Base-by-base conservation (phyloP, 2,329 filamentous ascomycete species). In the Penicillium janthinellum region DNA sequence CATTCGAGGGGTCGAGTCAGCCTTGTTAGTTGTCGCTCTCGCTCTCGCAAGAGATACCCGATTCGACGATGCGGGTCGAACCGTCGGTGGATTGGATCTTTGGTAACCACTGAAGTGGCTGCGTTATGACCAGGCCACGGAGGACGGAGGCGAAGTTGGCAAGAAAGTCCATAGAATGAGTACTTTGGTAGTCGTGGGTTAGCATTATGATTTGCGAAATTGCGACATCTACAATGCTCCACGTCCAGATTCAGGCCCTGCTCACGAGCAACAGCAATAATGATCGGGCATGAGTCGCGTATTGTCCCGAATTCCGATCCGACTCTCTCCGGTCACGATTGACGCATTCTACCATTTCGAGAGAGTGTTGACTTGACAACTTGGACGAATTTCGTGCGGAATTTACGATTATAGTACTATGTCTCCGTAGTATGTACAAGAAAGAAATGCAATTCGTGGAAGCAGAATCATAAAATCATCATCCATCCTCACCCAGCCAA, bases 11-110 rank as follows among this genome's bases (percentile, higher is more conserved):
- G 22, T 10, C 31, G 8, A 31, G 31, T 31, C 7, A 31, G 15
- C 25, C 8, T 31, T 31, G 25, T 11, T 31, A n/a, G 25, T 47
- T 47, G 5, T 10, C 31, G 8, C 31, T 31, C 17, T 42, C 39
- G 39, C 17, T n/a, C 45, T 57, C 56, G 56, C 56, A 57, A 47
- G 2, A 4, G 8, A 53, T 57, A 53, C 56, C 49, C 56, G 15
- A 57, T 57, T 49, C 47, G 47, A 49, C 35, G 31, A 47, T 49
- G 17, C 38, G 47, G 38, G 45, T 49, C 45, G 15, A 17, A 14
- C 45, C 45, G 45, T 35, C 45, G 45, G 45, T 20, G 7, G 25
- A n/a, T 35, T 6, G 41, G 31, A 8, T 31, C 3, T 12, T 25
- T 41, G 3, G 47, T 12, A 49, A 25, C 47, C 47, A 35, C 28